Conservation (phyloP, 345 rosid genomes). For the Hypericum androsaemum region DNA sequence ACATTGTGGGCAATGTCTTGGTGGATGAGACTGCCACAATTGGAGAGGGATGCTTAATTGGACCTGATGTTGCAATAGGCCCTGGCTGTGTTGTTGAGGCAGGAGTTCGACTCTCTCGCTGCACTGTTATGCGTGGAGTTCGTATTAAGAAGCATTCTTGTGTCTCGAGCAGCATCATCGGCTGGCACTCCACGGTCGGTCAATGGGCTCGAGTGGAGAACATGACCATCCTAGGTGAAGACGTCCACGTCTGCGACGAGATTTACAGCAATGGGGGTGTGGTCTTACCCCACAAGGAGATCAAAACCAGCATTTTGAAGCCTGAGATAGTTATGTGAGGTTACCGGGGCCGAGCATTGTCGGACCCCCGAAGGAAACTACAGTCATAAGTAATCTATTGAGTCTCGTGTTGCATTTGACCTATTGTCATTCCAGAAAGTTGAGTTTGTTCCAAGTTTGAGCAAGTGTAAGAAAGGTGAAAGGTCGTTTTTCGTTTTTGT, state of each 20-base stretch:
- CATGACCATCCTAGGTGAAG: conserved; percentile 97
- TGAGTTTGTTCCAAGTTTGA: no score
- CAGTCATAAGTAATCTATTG: no score
- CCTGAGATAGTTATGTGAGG: conserved; percentile 96
- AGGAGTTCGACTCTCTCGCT: conserved; percentile 89
- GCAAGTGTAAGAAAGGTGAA: no score
- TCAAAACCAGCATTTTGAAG: conserved; percentile 90
- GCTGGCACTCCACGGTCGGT: conserved; percentile 97
- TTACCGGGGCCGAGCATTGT: no score
- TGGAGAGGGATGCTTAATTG: conserved; percentile 93
- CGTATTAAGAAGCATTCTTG: conserved; percentile 94
- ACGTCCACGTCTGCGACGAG: conserved; percentile 91
- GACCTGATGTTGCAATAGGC: conserved; percentile 94
- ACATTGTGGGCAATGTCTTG: conserved; percentile 77
- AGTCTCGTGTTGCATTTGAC: no score
- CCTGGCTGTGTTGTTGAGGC: conserved; percentile 90
- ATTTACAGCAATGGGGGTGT: conserved; percentile 96
- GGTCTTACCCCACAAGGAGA: conserved; percentile 94
- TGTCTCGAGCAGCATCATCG: conserved; percentile 84
- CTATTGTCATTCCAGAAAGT: no score
- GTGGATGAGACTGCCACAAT: conserved; percentile 80
- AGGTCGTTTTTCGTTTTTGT: no score
- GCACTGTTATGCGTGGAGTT: conserved; percentile 95
- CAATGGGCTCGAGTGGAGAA: conserved; percentile 97
- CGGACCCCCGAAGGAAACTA: no score